phyloP scores from a whole-genome alignment of 2,329 filamentous ascomycete species.

The Cercospora zeae-maydis region DNA sequence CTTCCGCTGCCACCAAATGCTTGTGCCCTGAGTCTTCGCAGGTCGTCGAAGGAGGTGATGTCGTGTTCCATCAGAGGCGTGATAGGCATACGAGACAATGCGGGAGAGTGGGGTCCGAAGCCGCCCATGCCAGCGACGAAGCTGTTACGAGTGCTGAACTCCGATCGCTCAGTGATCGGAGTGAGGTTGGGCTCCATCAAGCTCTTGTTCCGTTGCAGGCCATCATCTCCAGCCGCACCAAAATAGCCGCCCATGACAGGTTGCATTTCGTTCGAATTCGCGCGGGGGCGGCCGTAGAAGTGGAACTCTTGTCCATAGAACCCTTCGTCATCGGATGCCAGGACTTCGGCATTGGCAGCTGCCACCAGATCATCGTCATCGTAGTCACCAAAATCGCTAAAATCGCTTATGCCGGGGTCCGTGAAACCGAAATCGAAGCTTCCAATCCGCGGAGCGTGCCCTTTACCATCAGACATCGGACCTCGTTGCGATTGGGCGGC shows the following conservation, averaged over 20 bases:
- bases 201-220: conserved; percentile 65
- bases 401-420: conserved; percentile 40
- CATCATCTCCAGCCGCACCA: conserved; percentile 65
- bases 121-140: conserved; percentile 64
- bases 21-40: conserved; percentile 47
- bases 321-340: conserved; percentile 87
- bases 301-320: conserved; percentile 97
- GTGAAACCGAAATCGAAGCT: conserved; percentile 43
- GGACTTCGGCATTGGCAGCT: conserved; percentile 86
- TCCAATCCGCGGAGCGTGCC: conserved; percentile 30
- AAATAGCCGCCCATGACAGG: conserved; percentile 87
- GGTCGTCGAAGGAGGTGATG: conserved; percentile 29
- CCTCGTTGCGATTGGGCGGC: conserved; percentile 18
- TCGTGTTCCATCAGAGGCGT: conserved; percentile 28
- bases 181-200: conserved; percentile 87
- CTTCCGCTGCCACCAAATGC: conserved; percentile 50
- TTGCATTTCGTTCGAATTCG: conserved; percentile 46
- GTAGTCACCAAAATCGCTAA: conserved; percentile 49
- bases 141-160: conserved; percentile 93
- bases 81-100: conserved; percentile 60
- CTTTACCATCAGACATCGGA: conserved; percentile 14
- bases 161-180: conserved; percentile 91
- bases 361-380: conserved; percentile 85
- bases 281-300: conserved; percentile 67
- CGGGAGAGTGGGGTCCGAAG: conserved; percentile 60